Conservation (phyloP, 1,139 yeast species). For the Kluyveromyces marxianus region DNA sequence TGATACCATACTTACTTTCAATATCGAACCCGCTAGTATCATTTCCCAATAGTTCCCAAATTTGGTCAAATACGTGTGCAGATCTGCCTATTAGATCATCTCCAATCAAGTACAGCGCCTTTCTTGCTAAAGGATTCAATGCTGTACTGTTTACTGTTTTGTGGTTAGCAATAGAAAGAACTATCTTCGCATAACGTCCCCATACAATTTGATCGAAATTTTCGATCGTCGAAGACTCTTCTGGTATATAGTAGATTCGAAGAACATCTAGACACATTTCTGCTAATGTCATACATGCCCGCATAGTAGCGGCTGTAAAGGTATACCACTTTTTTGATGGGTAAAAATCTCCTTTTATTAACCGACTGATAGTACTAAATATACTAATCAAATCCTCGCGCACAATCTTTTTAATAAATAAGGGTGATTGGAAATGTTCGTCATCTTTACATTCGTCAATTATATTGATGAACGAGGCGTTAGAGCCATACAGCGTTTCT, state of each 20-base stretch:
- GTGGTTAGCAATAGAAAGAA: slow-evolving; percentile 39
- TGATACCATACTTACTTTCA: slow-evolving; percentile 48
- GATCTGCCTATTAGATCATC: slow-evolving; percentile 58
- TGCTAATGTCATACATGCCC: slow-evolving; percentile 50
- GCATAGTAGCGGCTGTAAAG: slow-evolving; percentile 52
- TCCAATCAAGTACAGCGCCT: slow-evolving; percentile 59
- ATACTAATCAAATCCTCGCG: slow-evolving; percentile 31
- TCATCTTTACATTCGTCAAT: slow-evolving; percentile 33
- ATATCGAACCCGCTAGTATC: slow-evolving; percentile 6
- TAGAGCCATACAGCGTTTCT: slow-evolving; percentile 39
- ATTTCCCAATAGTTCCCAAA: slow-evolving; percentile 66
- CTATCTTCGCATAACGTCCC: slow-evolving; percentile 56
- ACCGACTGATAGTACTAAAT: slow-evolving; percentile 48
- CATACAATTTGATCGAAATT: slow-evolving; percentile 49
- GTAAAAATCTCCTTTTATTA: slow-evolving; percentile 52
- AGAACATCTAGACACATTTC: slow-evolving; percentile 53
- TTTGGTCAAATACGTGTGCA: slow-evolving; percentile 46
- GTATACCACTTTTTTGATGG: slow-evolving; percentile 69
- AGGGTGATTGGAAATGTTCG: slow-evolving; percentile 34
- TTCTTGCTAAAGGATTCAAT: slow-evolving; percentile 62
- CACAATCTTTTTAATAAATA: slow-evolving; percentile 26
- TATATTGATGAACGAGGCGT: slow-evolving; percentile 38
- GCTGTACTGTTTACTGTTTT: slow-evolving; percentile 36
- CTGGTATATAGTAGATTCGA: slow-evolving; percentile 48
- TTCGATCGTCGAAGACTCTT: slow-evolving; percentile 31